These are phyloP conservation scores for Vaccinium vitisidaea DNA, from an alignment of 148 eudicot genomes.

Conservation along the genomic window DNA sequence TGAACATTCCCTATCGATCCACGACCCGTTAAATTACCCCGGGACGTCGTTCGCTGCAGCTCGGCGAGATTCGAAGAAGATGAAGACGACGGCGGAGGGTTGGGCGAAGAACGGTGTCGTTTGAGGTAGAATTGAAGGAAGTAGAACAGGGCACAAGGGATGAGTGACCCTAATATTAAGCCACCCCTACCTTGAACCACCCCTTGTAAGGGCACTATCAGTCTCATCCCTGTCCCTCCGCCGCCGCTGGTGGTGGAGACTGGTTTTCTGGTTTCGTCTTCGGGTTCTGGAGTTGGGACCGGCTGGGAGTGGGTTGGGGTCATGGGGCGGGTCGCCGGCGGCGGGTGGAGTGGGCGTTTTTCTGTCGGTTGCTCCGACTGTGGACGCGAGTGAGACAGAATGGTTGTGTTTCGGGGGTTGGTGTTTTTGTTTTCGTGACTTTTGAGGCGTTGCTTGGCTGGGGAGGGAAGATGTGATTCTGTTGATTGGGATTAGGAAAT, in stretches of 20 bases:
- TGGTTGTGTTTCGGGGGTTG: too few relatives aligned
- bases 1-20: constrained; percentile 34
- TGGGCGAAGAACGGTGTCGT: constrained; percentile 37
- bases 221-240: constrained; percentile 50
- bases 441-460: constrained; percentile 27
- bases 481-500: not conserved
- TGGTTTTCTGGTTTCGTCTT: constrained; percentile 11
- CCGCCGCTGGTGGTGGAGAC: not conserved
- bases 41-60: constrained; percentile 43
- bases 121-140: constrained; percentile 79
- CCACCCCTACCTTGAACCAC: constrained; percentile 88
- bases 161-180: constrained; percentile 60
- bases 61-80: constrained; percentile 30
- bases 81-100: constrained; percentile 35
- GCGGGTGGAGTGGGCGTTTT: not conserved
- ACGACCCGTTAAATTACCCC: constrained; percentile 36
- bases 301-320: not conserved
- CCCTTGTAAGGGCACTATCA: constrained; percentile 82
- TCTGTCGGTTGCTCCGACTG: not conserved
- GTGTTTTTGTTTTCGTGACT: not conserved
- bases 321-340: constrained; percentile 11
- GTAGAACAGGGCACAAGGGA: constrained; percentile 81
- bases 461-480: constrained; percentile 18
- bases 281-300: not conserved
- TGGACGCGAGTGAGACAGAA: too few relatives aligned